Conservation (phyloP, 352 stramenopile genomes). For the Phytophthora macrochlamydospora region DNA sequence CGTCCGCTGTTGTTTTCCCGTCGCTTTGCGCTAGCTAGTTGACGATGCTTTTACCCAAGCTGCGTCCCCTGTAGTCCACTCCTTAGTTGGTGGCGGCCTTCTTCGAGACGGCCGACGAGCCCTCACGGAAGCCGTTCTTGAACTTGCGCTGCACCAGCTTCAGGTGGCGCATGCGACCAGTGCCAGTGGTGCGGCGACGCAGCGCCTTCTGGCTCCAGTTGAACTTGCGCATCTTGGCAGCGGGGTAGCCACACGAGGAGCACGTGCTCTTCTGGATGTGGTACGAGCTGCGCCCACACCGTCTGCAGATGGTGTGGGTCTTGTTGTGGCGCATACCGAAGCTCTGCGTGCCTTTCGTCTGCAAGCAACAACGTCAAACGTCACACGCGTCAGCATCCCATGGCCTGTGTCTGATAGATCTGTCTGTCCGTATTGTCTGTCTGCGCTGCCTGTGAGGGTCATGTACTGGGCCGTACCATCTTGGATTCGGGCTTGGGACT, state of each 20-base stretch:
- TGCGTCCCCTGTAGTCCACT: conserved; percentile 31
- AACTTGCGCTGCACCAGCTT: conserved; percentile 98
- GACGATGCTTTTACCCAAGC: conserved; percentile 43
- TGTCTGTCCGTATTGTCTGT: no score
- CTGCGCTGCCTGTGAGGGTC: background rate
- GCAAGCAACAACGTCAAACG: conserved; percentile 26
- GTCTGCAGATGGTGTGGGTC: conserved; percentile 99
- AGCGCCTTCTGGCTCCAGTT: conserved; percentile 99
- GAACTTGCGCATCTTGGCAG: conserved; percentile 97
- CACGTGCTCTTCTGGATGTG: conserved; percentile 99
- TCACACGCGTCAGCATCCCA: conserved; percentile 22
- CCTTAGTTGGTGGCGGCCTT: conserved; percentile 91
- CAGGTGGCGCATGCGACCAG: conserved; percentile 98
- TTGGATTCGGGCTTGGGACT: conserved; percentile 86
- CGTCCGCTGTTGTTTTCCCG: conserved; percentile 20
- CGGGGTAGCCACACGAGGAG: conserved; percentile 98
- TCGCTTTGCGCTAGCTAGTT: conserved; percentile 41
- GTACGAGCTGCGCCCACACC: conserved; percentile 98
- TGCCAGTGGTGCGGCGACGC: conserved; percentile 95
- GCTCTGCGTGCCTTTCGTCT: conserved; percentile 99
- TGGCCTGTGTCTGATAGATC: background rate
- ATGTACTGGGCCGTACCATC: conserved; percentile 59
- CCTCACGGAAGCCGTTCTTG: conserved; percentile 99
- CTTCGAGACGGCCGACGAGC: conserved; percentile 83
- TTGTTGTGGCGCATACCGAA: conserved; percentile 99